phyloP scores from a whole-genome alignment of 139 green algal species.

The Mesotaenium endlicherianum region DNA sequence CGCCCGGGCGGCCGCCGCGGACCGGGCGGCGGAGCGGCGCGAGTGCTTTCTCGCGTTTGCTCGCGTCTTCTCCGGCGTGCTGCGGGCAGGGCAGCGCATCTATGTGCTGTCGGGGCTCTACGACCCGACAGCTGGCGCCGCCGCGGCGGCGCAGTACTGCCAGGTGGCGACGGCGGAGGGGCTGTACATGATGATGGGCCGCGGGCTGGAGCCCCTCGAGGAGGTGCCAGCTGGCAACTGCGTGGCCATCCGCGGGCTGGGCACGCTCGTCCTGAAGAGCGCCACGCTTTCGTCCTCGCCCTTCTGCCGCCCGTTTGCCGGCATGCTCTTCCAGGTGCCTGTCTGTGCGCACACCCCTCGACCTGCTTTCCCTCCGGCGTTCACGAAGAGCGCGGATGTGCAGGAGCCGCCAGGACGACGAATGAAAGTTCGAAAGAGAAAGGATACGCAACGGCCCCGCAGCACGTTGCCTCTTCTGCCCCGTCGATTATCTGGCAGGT shows the following conservation, averaged over 20 bases:
- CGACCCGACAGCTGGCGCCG: constrained; percentile 40
- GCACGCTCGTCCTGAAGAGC: constrained; percentile 81
- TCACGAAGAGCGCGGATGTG: too few relatives aligned
- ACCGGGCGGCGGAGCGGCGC: background rate
- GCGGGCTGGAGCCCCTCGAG: constrained; percentile 67
- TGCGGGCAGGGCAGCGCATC: constrained; percentile 46
- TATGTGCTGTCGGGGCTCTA: constrained; percentile 52
- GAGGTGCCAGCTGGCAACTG: constrained; percentile 87
- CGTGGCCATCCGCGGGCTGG: constrained; percentile 81
- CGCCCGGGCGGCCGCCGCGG: background rate
- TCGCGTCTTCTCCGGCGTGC: constrained; percentile 48
- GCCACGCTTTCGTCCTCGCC: constrained; percentile 81
- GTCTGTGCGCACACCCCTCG: too few relatives aligned
- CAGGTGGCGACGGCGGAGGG: constrained; percentile 48
- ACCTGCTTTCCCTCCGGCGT: too few relatives aligned
- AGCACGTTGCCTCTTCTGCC: too few relatives aligned
- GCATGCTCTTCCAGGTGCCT: constrained; percentile 83
- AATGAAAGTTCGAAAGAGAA: too few relatives aligned
- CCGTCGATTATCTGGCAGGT: too few relatives aligned
- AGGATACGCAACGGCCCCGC: too few relatives aligned
- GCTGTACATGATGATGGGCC: constrained; percentile 97
- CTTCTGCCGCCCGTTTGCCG: constrained; percentile 71
- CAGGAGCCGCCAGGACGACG: too few relatives aligned
- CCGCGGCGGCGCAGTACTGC: background rate
- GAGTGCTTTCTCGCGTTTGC: constrained; percentile 53